These are phyloP conservation scores for Scenedesmus sp. DNA, from an alignment of 163 green algal species.

Conservation along the genomic window DNA sequence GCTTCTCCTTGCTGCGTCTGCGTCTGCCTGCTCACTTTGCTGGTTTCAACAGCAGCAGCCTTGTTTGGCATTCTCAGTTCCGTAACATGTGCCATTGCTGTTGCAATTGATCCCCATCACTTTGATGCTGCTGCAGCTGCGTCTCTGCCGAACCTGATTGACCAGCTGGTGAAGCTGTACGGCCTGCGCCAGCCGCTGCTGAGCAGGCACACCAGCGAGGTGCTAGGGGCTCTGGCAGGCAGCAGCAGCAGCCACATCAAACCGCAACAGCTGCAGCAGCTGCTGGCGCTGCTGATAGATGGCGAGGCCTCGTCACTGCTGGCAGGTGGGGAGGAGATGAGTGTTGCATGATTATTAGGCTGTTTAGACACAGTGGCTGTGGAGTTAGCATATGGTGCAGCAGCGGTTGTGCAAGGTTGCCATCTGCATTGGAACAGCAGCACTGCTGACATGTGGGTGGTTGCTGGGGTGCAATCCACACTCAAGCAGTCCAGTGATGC, in stretches of 20 bases:
- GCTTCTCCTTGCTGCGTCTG: neutral
- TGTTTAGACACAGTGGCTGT: too few species aligned
- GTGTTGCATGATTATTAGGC: too few species aligned
- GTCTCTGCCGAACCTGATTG: slow-evolving; percentile 55
- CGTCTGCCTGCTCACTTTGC: neutral
- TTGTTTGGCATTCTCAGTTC: neutral
- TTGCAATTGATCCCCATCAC: neutral
- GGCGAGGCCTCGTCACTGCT: slow-evolving; percentile 15
- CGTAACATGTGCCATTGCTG: neutral
- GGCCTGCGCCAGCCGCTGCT: slow-evolving; percentile 86
- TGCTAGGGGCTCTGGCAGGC: slow-evolving; percentile 68
- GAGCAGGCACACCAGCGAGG: slow-evolving; percentile 77
- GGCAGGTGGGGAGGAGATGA: slow-evolving; percentile 49
- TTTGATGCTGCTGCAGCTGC: slow-evolving; percentile 31
- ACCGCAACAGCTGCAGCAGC: slow-evolving; percentile 61
- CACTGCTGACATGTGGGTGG: too few species aligned
- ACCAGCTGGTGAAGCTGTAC: slow-evolving; percentile 78
- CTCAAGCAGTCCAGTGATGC: too few species aligned
- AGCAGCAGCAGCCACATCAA: slow-evolving; percentile 59
- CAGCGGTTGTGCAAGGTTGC: too few species aligned
- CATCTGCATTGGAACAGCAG: too few species aligned
- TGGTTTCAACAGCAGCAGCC: neutral
- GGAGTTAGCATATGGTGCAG: too few species aligned
- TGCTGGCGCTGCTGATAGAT: slow-evolving; percentile 62
- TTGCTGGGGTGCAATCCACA: too few species aligned